Conservation (phyloP, 768 basidiomycete genomes). For the Mycena rebaudengoi region DNA sequence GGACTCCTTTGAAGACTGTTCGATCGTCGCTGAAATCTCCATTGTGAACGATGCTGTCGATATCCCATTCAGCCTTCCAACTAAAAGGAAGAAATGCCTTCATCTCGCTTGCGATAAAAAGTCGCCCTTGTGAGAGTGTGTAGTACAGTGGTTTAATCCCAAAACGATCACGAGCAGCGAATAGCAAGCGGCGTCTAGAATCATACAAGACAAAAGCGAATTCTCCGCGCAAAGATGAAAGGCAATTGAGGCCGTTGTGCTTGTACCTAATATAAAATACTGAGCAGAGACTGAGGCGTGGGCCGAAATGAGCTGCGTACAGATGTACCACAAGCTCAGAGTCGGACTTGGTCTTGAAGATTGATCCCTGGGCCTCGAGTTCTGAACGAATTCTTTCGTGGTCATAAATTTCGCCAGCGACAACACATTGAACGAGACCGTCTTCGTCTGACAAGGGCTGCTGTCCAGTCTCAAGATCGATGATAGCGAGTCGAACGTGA, state of each 20-base stretch:
- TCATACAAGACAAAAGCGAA: slow-evolving; percentile 29
- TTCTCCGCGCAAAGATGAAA: slow-evolving; percentile 22
- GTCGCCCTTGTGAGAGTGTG: background rate
- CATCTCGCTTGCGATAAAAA: slow-evolving; percentile 23
- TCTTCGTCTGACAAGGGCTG: slow-evolving; percentile 22
- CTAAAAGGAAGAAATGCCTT: slow-evolving; percentile 18
- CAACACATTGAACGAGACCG: slow-evolving; percentile 10
- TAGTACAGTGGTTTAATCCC: slow-evolving; percentile 27
- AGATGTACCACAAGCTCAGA: slow-evolving; percentile 20
- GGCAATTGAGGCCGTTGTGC: background rate
- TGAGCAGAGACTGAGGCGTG: no score
- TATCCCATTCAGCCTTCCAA: slow-evolving; percentile 26
- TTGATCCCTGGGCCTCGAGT: slow-evolving; percentile 12
- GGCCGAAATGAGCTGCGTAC: no score
- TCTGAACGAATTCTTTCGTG: slow-evolving; percentile 20
- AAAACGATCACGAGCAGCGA: slow-evolving; percentile 26
- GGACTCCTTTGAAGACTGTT: slow-evolving; percentile 18
- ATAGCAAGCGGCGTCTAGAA: background rate
- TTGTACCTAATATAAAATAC: slow-evolving; percentile 15
- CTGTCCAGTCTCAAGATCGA: slow-evolving; percentile 18
- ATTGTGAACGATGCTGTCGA: slow-evolving; percentile 16
- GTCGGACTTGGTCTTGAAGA: slow-evolving; percentile 22
- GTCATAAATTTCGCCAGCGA: slow-evolving; percentile 25
- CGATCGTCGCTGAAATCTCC: slow-evolving; percentile 19
- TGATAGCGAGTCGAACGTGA: slow-evolving; percentile 20